These are phyloP conservation scores for Penicillium tannophilum DNA, from an alignment of 495 filamentous ascomycete genomes.

Conservation along the genomic window DNA sequence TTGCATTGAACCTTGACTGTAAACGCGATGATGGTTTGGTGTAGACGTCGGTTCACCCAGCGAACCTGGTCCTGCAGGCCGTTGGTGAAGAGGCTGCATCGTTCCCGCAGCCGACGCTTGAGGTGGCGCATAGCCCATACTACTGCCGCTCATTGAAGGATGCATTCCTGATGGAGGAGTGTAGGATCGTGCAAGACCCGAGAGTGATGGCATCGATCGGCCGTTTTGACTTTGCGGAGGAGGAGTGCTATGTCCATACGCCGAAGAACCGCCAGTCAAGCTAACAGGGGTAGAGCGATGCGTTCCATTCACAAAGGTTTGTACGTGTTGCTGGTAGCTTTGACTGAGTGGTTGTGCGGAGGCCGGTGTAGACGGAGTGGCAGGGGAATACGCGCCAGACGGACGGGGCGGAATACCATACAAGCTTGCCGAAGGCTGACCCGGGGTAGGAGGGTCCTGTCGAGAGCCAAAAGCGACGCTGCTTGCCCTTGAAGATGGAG, in stretches of 20 bases:
- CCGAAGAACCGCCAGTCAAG: slow-evolving; percentile 28
- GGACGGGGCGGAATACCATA: slow-evolving; percentile 39
- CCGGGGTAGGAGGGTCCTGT: slow-evolving; percentile 36
- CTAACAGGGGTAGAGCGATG: slow-evolving; percentile 38
- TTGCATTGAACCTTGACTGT: slow-evolving; percentile 43
- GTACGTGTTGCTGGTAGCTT: slow-evolving; percentile 46
- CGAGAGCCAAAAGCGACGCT: slow-evolving; percentile 37
- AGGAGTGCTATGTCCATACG: slow-evolving; percentile 43
- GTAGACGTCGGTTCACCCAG: slow-evolving; percentile 27
- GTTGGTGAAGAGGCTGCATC: slow-evolving; percentile 37
- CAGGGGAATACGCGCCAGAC: slow-evolving; percentile 29
- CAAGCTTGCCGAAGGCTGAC: slow-evolving; percentile 35
- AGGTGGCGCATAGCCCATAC: slow-evolving; percentile 38
- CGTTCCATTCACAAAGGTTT: slow-evolving; percentile 42
- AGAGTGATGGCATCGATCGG: slow-evolving; percentile 34
- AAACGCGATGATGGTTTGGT: slow-evolving; percentile 43
- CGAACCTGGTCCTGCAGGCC: slow-evolving; percentile 33
- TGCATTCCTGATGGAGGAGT: slow-evolving; percentile 43
- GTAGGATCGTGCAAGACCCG: slow-evolving; percentile 42
- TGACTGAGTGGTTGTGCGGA: slow-evolving; percentile 30
- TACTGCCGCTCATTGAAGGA: slow-evolving; percentile 29
- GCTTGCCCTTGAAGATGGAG: slow-evolving; percentile 38
- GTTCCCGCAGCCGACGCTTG: slow-evolving; percentile 29
- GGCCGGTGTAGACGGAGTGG: slow-evolving; percentile 28
- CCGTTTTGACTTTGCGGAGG: slow-evolving; percentile 37